Evolutionary conservation across 345 rosid species (phyloP).

Genomic region (Iberis pinnata): DNA sequence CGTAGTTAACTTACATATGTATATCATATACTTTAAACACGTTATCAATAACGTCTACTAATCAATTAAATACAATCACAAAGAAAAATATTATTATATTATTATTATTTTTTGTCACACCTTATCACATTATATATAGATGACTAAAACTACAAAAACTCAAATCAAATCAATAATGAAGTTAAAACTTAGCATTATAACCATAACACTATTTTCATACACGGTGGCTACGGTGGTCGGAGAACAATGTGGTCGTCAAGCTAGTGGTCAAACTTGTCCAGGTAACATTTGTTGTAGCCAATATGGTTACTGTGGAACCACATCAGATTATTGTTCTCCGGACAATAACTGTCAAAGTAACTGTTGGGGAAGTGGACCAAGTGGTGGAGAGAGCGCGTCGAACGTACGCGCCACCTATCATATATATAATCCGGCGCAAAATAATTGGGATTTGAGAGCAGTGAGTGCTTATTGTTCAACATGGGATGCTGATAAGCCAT

Average conservation of each 20-base stretch:
- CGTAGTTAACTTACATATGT: neutral
- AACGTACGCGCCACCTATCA: conserved; percentile 59
- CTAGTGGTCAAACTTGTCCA: conserved; percentile 29
- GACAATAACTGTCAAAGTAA: conserved; percentile 34
- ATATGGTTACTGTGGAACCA: conserved; percentile 33
- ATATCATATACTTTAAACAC: neutral
- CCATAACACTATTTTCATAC: conserved; percentile 13
- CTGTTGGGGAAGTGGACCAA: conserved; percentile 29
- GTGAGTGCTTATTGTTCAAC: conserved; percentile 56
- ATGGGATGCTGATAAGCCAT: conserved; percentile 54
- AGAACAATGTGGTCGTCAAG: conserved; percentile 35
- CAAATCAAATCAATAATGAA: conserved; percentile 16
- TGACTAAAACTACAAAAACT: neutral
- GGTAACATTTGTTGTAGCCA: conserved; percentile 36
- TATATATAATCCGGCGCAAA: conserved; percentile 37
- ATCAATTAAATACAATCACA: too few relatives aligned
- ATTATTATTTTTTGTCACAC: too few relatives aligned
- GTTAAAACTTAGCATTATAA: conserved; percentile 10
- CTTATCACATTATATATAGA: neutral
- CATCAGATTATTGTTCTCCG: conserved; percentile 35
- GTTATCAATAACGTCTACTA: neutral
- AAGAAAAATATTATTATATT: too few relatives aligned
- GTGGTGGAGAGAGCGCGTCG: conserved; percentile 36
- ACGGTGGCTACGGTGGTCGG: conserved; percentile 19
- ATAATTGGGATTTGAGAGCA: conserved; percentile 41